Evolutionary conservation across 2,329 filamentous ascomycete species (phyloP).

Genomic region (Ophiostoma fasciatum): DNA sequence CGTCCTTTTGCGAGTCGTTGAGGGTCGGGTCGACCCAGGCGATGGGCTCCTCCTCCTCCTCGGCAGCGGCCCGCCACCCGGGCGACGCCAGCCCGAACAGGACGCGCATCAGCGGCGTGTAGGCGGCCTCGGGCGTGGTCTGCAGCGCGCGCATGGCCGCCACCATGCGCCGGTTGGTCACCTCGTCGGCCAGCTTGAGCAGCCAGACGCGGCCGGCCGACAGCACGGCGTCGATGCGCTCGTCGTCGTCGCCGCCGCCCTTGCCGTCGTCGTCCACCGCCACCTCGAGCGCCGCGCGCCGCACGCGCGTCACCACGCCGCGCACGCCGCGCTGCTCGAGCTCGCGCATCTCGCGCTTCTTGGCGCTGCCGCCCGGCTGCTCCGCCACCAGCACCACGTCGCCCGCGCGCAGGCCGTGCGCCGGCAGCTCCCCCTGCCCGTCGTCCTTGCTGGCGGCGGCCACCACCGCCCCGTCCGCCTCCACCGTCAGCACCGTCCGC

Average conservation of each 20-base stretch:
- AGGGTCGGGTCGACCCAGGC: constrained; percentile 47
- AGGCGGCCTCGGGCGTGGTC: constrained; percentile 41
- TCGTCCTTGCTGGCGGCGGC: background rate
- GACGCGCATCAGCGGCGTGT: constrained; percentile 45
- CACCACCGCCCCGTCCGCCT: constrained; percentile 42
- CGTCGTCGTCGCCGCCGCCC: constrained; percentile 29
- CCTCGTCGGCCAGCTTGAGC: constrained; percentile 53
- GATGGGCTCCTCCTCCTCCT: constrained; percentile 23
- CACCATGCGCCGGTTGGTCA: constrained; percentile 52
- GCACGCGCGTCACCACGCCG: constrained; percentile 56
- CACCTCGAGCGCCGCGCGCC: constrained; percentile 43
- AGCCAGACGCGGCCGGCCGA: constrained; percentile 39
- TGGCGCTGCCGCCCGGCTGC: constrained; percentile 57
- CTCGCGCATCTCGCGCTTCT: constrained; percentile 57
- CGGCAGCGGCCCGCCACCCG: constrained; percentile 31
- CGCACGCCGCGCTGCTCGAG: constrained; percentile 52
- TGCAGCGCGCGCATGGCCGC: constrained; percentile 44
- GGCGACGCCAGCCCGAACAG: constrained; percentile 45
- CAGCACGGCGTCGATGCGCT: constrained; percentile 23
- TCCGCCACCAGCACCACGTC: constrained; percentile 67
- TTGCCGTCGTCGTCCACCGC: constrained; percentile 42
- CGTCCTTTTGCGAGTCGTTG: constrained; percentile 53
- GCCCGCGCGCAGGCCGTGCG: constrained; percentile 61
- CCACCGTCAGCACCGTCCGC: constrained; percentile 75
- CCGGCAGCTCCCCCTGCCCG: constrained; percentile 34